Conservation (phyloP, 2,329 filamentous ascomycete species). For the Penicillium sp. region DNA sequence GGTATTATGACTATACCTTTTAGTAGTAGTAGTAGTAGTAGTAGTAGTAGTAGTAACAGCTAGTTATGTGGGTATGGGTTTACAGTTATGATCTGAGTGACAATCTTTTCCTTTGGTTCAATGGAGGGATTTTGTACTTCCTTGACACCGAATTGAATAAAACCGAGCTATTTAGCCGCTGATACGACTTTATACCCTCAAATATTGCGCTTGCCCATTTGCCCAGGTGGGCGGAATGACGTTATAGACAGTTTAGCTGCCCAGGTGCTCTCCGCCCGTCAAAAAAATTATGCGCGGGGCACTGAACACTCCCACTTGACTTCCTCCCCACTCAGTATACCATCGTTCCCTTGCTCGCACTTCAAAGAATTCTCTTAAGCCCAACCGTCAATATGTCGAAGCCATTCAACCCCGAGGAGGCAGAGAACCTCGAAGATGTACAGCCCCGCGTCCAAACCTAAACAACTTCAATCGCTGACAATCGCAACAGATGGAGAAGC, state of each 20-base stretch:
- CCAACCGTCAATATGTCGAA: slow-evolving; percentile 36
- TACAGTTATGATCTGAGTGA: background rate
- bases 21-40: no score
- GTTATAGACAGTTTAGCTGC: slow-evolving; percentile 18
- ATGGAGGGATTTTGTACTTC: background rate
- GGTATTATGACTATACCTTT: no score
- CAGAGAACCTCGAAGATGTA: slow-evolving; percentile 69
- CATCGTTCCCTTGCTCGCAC: slow-evolving; percentile 1
- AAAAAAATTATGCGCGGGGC: slow-evolving; percentile 38
- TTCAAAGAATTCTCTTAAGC: background rate
- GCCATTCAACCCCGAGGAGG: slow-evolving; percentile 58
- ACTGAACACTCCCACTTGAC: slow-evolving; percentile 11
- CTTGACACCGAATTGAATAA: no score
- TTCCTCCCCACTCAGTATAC: slow-evolving; percentile 1
- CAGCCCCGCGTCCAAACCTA: slow-evolving; percentile 29
- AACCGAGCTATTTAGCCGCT: background rate
- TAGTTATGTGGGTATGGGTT: background rate
- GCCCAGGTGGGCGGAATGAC: slow-evolving; percentile 15
- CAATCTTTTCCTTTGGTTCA: background rate
- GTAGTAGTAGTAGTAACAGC: no score
- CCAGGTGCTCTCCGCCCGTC: slow-evolving; percentile 27
- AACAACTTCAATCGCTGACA: slow-evolving; percentile 24
- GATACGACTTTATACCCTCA: no score
- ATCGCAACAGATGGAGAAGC: slow-evolving; percentile 81
- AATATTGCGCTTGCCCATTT: background rate